A percentile compares a stretch with the other conserved stretches of the same genome.
Evolutionary conservation across 495 filamentous ascomycete species (phyloP).

Genomic region (Hypoxylon intermedium): DNA sequence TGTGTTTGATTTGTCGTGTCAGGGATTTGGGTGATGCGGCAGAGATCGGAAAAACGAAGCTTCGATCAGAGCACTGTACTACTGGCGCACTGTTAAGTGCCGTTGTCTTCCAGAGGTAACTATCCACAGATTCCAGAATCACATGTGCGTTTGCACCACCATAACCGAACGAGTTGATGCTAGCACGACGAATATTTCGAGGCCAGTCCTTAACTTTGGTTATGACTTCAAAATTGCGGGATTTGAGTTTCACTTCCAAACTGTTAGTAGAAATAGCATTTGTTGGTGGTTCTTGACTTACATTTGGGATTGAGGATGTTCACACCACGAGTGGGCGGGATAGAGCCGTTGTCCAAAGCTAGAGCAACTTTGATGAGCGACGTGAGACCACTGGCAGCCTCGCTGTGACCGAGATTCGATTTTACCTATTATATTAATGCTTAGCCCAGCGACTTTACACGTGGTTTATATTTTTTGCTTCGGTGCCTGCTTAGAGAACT

Average conservation of each 20-base stretch:
- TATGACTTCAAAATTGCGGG: constrained; percentile 43
- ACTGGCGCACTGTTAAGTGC: too few relatives aligned
- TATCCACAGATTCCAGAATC: constrained; percentile 46
- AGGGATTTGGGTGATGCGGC: constrained; percentile 25
- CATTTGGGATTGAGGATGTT: constrained; percentile 42
- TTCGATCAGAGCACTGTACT: too few relatives aligned
- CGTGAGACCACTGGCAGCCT: constrained; percentile 59
- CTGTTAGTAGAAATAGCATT: too few relatives aligned
- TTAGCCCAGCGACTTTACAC: not conserved
- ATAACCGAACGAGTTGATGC: constrained; percentile 57
- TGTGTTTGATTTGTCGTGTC: constrained; percentile 3
- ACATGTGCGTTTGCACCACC: constrained; percentile 57
- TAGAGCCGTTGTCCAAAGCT: constrained; percentile 58
- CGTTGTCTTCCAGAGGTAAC: constrained; percentile 20
- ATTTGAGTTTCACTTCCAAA: constrained; percentile 15
- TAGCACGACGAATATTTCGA: constrained; percentile 24
- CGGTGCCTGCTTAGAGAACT: too few relatives aligned
- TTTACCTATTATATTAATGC: constrained; percentile 46
- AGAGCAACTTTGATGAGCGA: constrained; percentile 61
- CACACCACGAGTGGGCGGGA: constrained; percentile 54
- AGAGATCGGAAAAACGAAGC: constrained; percentile 24
- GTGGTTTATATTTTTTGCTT: not conserved
- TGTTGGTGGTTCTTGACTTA: not conserved
- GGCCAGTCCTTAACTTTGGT: constrained; percentile 22
- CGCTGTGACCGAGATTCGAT: constrained; percentile 62